Evolutionary conservation across 1,139 yeast genomes (phyloP).

Genomic region (Candida tetrigidarum): DNA sequence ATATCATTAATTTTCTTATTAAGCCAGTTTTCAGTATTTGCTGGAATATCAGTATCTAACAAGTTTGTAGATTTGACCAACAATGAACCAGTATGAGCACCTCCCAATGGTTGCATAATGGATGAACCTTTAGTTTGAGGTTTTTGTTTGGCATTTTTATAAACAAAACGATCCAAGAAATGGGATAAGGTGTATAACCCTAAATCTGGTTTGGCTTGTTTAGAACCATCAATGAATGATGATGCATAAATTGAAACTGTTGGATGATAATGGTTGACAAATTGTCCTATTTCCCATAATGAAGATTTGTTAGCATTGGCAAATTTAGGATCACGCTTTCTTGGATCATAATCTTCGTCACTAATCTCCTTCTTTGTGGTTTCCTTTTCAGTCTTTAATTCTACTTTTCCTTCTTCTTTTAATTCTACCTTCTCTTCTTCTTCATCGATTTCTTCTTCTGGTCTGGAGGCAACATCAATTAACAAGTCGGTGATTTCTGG

Average conservation of each 20-base stretch:
- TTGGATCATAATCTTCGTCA: constrained; percentile 67
- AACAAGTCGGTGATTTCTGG: constrained; percentile 50
- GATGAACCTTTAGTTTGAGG: constrained; percentile 76
- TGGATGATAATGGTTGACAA: constrained; percentile 88
- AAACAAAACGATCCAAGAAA: constrained; percentile 94
- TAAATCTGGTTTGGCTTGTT: constrained; percentile 74
- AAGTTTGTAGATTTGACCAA: constrained; percentile 71
- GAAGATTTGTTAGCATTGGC: constrained; percentile 83
- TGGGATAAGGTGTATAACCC: constrained; percentile 87
- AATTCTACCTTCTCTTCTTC: constrained; percentile 34
- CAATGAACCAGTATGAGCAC: constrained; percentile 77
- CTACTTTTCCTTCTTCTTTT: constrained; percentile 11
- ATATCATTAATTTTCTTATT: constrained; percentile 64
- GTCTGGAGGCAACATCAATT: constrained; percentile 44
- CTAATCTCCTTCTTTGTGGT: constrained; percentile 17
- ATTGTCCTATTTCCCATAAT: constrained; percentile 83
- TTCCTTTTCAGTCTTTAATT: too few relatives aligned
- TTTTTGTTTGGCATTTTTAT: constrained; percentile 87
- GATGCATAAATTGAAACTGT: constrained; percentile 83
- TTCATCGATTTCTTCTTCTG: constrained; percentile 36
- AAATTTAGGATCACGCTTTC: constrained; percentile 87
- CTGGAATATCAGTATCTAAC: constrained; percentile 57
- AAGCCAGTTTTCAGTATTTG: constrained; percentile 84
- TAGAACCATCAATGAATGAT: constrained; percentile 52
- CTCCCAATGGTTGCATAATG: constrained; percentile 98